Percentiles rank a stretch among this genome's conserved stretches.
Conservation (phyloP, 2,329 filamentous ascomycete genomes). For the Sporothrix phasma region DNA sequence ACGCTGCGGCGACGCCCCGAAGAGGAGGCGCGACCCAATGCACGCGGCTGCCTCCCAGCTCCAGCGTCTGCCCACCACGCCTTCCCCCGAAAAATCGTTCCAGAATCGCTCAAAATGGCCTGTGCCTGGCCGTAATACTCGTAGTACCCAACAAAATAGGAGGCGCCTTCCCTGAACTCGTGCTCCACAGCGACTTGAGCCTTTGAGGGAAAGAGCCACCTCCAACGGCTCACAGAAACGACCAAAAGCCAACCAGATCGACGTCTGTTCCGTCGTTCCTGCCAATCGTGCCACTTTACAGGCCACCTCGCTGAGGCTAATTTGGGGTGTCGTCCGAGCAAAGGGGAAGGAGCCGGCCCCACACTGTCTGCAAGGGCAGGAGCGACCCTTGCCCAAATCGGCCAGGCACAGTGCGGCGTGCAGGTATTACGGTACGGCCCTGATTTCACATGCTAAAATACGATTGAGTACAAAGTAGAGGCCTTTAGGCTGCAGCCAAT, state of each 20-base stretch:
- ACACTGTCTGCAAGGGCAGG: background rate
- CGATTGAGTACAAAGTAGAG: too few relatives aligned
- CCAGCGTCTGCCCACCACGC: background rate
- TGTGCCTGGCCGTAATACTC: background rate
- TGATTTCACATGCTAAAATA: slow-evolving; percentile 11
- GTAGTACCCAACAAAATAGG: background rate
- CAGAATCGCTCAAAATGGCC: slow-evolving; percentile 15
- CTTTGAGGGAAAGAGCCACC: background rate
- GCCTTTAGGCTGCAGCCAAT: background rate
- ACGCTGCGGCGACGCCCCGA: too few relatives aligned
- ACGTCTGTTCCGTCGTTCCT: background rate
- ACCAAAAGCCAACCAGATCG: background rate
- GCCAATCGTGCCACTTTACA: slow-evolving; percentile 9
- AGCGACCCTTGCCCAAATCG: background rate
- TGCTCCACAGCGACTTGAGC: background rate
- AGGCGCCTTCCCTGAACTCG: too few relatives aligned
- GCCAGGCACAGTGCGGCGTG: too few relatives aligned
- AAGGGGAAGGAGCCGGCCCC: background rate
- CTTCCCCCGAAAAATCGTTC: slow-evolving; percentile 10
- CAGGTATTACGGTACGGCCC: background rate
- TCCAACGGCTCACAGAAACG: background rate
- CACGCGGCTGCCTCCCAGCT: too few relatives aligned
- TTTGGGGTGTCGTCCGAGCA: background rate
- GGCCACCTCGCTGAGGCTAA: background rate
- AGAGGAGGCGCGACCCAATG: too few relatives aligned